Evolutionary conservation across 495 filamentous ascomycete species (phyloP).

Genomic region (Penicillium dipodomyicola): DNA sequence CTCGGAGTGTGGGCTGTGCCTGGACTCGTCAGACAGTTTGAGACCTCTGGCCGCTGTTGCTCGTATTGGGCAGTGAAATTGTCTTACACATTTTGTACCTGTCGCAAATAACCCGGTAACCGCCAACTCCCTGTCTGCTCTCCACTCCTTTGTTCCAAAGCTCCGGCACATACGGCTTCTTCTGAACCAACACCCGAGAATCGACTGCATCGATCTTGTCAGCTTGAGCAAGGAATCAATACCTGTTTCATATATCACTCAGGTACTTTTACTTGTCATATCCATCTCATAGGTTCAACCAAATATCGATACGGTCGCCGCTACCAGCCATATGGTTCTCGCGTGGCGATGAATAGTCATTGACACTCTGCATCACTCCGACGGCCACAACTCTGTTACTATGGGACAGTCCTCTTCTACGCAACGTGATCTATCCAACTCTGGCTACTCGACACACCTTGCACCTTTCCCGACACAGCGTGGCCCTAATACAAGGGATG

Average conservation of each 20-base stretch:
- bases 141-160: slow-evolving; percentile 19
- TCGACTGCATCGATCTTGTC: background rate
- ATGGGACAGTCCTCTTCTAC: slow-evolving; percentile 52
- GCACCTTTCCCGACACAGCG: slow-evolving; percentile 23
- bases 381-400: slow-evolving; percentile 33
- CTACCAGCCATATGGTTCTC: slow-evolving; percentile 7
- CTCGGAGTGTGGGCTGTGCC: slow-evolving; percentile 19
- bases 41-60: slow-evolving; percentile 11
- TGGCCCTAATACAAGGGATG: slow-evolving; percentile 35
- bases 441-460: slow-evolving; percentile 22
- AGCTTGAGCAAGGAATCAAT: background rate
- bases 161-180: slow-evolving; percentile 4
- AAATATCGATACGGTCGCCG: slow-evolving; percentile 14
- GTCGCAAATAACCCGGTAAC: background rate
- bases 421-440: slow-evolving; percentile 39
- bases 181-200: background rate
- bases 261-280: background rate
- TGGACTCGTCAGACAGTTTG: slow-evolving; percentile 22
- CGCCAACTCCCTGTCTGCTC: slow-evolving; percentile 1
- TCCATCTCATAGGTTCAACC: background rate
- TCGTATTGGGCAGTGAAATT: slow-evolving; percentile 14
- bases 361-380: slow-evolving; percentile 22
- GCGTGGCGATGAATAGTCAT: slow-evolving; percentile 36
- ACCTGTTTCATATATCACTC: background rate
- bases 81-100: slow-evolving; percentile 4